Conservation (phyloP, 305 asterid genomes). For the Petunia hybrid region DNA sequence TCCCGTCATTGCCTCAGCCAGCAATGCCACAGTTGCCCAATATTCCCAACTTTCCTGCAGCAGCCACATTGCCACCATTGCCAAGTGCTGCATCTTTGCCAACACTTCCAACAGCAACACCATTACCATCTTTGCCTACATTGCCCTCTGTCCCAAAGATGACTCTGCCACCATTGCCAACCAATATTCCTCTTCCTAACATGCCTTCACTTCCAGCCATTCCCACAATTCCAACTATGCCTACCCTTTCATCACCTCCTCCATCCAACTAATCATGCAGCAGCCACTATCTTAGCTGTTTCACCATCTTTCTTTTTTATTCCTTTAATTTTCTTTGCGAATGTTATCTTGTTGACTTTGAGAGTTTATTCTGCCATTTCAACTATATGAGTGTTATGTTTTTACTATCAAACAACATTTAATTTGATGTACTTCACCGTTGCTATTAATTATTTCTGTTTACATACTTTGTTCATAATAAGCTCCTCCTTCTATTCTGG, state of each 20-base stretch:
- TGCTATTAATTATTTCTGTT: neutral
- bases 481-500: too few species aligned
- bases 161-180: neutral
- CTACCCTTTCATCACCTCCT: constrained; percentile 23
- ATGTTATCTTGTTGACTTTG: neutral
- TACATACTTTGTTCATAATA: neutral
- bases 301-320: neutral
- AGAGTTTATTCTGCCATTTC: neutral
- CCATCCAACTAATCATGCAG: constrained; percentile 24
- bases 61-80: constrained; percentile 30
- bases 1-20: too few species aligned
- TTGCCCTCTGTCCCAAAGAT: neutral
- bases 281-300: neutral
- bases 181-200: neutral
- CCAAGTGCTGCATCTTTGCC: constrained; percentile 21
- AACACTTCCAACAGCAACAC: constrained; percentile 8
- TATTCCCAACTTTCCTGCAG: constrained; percentile 23
- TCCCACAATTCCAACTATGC: neutral
- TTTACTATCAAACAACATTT: neutral
- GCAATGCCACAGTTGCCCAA: too few species aligned
- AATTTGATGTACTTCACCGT: neutral
- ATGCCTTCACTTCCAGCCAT: neutral
- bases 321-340: neutral
- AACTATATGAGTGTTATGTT: neutral
- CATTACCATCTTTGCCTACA: constrained; percentile 14